Base-by-base conservation (phyloP, 192 early-diverging fungal species). In the Mortierella alpina region DNA sequence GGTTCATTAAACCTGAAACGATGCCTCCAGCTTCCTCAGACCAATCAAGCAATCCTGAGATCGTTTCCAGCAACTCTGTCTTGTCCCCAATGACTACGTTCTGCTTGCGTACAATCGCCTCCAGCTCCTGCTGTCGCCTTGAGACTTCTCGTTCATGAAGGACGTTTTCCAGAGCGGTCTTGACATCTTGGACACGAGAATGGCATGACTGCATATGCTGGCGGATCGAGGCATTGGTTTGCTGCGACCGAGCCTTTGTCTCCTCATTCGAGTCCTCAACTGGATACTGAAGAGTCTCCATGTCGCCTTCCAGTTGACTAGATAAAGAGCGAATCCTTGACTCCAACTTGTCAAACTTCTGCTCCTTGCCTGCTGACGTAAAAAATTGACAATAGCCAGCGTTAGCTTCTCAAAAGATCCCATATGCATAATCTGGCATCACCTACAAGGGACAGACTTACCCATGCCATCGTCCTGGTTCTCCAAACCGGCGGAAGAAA, bases 171-270 rank as follows among this genome's bases (percentile, higher is more conserved):
- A 72, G 23, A 11, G 70, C 47, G 47, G 59, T 51, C 6, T 55
- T 63, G 1, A 48, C 59, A 6, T 51, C 40, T 0, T 72, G 52
- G 18, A 80, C 59, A 4, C 13, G 50, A 0, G 57, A 48, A 14
- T 53, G 69, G 39, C 66, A 61, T 7, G 44, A 23, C 4, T 68
- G 53, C 42, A 72, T 22, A 40, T 80, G 70, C 13, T 55, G 5
- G 13, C 64, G 65, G 1, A 80, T 71, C 20, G 44, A 7, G 45
- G 64, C 59, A 40, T 80, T 80, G 49, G 68, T 31, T 5, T 68
- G 44, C 2, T 72, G 49, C 0, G 70, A 72, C 6, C 44, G 31
- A 5, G 40, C 11, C 47, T 20, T 62, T 15, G 77, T 10, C 41
- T 63, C 77, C 0, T 63, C 65, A 20, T 42, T 54, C 3, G 77